Base-by-base conservation (phyloP, 2,329 filamentous ascomycete species). In the Geosmithia morbida region DNA sequence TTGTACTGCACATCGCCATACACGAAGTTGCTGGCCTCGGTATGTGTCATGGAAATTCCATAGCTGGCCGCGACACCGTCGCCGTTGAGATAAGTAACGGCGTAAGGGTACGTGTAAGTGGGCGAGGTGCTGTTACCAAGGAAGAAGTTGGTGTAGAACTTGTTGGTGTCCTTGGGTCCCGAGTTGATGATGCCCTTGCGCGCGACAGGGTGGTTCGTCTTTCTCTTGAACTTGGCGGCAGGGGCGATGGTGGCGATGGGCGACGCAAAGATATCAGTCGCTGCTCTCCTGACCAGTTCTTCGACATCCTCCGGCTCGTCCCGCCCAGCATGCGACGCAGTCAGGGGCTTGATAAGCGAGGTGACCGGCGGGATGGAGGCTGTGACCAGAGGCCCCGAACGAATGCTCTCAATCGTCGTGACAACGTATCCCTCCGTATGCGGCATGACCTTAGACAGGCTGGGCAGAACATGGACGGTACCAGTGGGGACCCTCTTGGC, bases 91-190 rank as follows among this genome's bases (percentile, higher is more conserved):
- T 83, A 88, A 17, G 72, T 64, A n/a, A 89, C 57, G 2, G 77
- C 75, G 58, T 88, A 89, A 1, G 85, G 89, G 57, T 88, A 82
- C 0, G 83, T 81, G 65, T 83, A 95, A 1, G 80, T 72, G 0
- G 82, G 74, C 10, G 74, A 74, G 3, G 70, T 76, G 61, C 94
- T 87, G 43, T 71, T 72, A 3, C 80, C 83, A 0, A 96, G 69
- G 61, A 87, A 87, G 51, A 92, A 79, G 56, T 90, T 92, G 54
- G 81, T 73, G 55, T 85, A 87, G 61, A 88, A 89, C 57, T 86
- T 89, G 69, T 89, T 90, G 22, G 85, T 90, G 46, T 77, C 68
- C 43, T 86, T 65, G 3, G 81, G 76, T 0, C 61, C 60, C 1
- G 61, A 55, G 18, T 67, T 61, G 33, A 54, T 59, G 42, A 83